These are phyloP conservation scores for Canna indica DNA, from an alignment of 176 grass and related monocot genomes.

Conservation along the genomic window DNA sequence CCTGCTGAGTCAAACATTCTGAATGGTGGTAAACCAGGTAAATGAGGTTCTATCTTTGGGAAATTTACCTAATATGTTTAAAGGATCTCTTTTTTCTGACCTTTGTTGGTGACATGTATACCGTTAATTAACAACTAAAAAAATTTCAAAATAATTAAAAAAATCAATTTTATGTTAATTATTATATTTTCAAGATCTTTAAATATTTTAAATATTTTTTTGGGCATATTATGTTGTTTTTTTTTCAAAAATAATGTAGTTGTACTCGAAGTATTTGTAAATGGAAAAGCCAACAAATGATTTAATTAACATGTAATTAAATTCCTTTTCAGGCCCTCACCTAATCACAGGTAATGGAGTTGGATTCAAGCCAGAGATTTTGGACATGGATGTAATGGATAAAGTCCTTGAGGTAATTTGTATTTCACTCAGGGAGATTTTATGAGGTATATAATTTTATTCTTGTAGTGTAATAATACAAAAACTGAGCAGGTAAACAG, in stretches of 20 bases:
- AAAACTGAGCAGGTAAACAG: slow-evolving; percentile 66
- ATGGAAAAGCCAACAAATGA: too few relatives aligned
- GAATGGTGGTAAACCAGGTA: slow-evolving; percentile 52
- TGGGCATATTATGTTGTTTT: too few relatives aligned
- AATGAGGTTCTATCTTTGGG: not conserved
- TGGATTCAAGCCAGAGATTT: slow-evolving; percentile 85
- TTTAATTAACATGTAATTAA: too few relatives aligned
- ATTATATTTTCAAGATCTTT: not conserved
- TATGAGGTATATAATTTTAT: too few relatives aligned
- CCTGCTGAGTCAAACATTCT: slow-evolving; percentile 44
- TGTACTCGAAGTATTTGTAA: too few relatives aligned
- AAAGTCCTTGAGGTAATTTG: slow-evolving; percentile 69
- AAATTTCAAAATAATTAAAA: too few relatives aligned
- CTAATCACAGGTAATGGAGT: slow-evolving; percentile 93
- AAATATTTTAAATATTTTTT: too few relatives aligned
- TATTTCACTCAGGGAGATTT: too few relatives aligned
- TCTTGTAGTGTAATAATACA: too few relatives aligned
- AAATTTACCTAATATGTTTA: not conserved
- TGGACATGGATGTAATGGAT: slow-evolving; percentile 94
- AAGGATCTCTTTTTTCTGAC: not conserved
- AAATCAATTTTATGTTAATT: too few relatives aligned
- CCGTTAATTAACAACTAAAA: too few relatives aligned
- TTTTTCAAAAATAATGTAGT: too few relatives aligned
- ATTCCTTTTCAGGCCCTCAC: slow-evolving; percentile 49
- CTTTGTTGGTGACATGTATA: not conserved